phyloP scores from a whole-genome alignment of 1,139 yeast genomes.

The Kurtzmaniella quercitrusa region DNA sequence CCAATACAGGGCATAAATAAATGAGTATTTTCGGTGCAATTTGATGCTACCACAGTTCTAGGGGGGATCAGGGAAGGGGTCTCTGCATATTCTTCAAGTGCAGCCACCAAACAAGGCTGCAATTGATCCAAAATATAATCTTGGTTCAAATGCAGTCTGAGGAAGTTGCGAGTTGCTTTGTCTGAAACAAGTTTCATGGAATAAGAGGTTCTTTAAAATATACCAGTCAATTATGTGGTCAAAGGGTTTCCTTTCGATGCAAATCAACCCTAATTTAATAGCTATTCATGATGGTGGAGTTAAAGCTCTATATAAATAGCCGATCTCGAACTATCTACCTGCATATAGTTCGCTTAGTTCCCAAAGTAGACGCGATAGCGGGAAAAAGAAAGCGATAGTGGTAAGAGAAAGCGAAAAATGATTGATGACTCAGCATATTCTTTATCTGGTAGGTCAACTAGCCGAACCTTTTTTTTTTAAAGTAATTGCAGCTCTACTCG shows the following conservation, averaged over 20 bases:
- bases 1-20: constrained; percentile 65
- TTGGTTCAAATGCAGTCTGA: constrained; percentile 15
- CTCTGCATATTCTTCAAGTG: constrained; percentile 18
- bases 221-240: neutral
- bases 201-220: neutral
- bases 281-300: too few relatives aligned
- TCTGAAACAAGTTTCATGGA: constrained; percentile 31
- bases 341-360: neutral
- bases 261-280: too few relatives aligned
- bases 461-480: too few relatives aligned
- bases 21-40: constrained; percentile 40
- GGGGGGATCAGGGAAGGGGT: constrained; percentile 30
- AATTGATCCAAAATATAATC: constrained; percentile 19
- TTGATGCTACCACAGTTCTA: constrained; percentile 26
- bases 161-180: constrained; percentile 16
- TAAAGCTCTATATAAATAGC: too few relatives aligned
- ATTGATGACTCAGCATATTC: too few relatives aligned
- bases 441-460: too few relatives aligned
- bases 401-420: too few relatives aligned
- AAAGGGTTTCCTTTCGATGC: too few relatives aligned
- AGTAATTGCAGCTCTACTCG: too few relatives aligned
- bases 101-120: constrained; percentile 25
- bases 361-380: neutral
- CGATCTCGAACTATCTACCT: neutral
- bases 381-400: neutral